Percentiles rank a stretch among this genome's conserved stretches.
Evolutionary conservation across 495 filamentous ascomycete genomes (phyloP).

Genomic region (Xylaria venustula): DNA sequence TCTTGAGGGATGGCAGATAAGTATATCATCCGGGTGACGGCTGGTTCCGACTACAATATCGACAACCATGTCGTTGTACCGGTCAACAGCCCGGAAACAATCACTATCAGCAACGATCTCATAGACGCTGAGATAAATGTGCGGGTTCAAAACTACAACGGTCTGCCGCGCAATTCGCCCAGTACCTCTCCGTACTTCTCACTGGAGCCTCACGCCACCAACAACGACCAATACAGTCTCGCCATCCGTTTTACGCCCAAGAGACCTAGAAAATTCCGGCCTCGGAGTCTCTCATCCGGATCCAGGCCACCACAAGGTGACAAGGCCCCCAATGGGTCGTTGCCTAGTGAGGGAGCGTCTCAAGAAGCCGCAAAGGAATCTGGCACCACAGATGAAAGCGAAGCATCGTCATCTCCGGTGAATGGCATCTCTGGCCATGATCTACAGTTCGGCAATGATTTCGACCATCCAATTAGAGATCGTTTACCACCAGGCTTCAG

Average conservation of each 20-base stretch:
- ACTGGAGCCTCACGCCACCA: slow-evolving; percentile 56
- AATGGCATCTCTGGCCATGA: slow-evolving; percentile 62
- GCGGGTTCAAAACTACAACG: slow-evolving; percentile 59
- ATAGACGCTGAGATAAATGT: slow-evolving; percentile 65
- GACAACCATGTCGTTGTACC: slow-evolving; percentile 63
- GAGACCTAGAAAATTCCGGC: slow-evolving; percentile 22
- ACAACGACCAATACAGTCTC: slow-evolving; percentile 77
- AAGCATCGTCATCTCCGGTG: background rate
- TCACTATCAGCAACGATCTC: slow-evolving; percentile 58
- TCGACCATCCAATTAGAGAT: slow-evolving; percentile 81
- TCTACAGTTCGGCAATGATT: slow-evolving; percentile 90
- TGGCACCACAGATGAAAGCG: background rate
- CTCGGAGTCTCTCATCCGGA: background rate
- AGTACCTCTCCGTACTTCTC: slow-evolving; percentile 71
- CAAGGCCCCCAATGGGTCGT: background rate
- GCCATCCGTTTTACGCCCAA: slow-evolving; percentile 72
- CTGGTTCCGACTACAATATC: slow-evolving; percentile 70
- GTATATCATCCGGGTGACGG: slow-evolving; percentile 69
- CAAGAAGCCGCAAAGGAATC: background rate
- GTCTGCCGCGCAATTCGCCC: slow-evolving; percentile 59
- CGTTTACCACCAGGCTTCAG: slow-evolving; percentile 83
- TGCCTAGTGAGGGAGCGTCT: background rate
- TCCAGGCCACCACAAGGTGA: background rate
- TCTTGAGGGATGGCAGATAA: slow-evolving; percentile 52
- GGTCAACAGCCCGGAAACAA: slow-evolving; percentile 64